These are phyloP conservation scores for Andrographis paniculata DNA, from an alignment of 305 asterid species.

Conservation along the genomic window DNA sequence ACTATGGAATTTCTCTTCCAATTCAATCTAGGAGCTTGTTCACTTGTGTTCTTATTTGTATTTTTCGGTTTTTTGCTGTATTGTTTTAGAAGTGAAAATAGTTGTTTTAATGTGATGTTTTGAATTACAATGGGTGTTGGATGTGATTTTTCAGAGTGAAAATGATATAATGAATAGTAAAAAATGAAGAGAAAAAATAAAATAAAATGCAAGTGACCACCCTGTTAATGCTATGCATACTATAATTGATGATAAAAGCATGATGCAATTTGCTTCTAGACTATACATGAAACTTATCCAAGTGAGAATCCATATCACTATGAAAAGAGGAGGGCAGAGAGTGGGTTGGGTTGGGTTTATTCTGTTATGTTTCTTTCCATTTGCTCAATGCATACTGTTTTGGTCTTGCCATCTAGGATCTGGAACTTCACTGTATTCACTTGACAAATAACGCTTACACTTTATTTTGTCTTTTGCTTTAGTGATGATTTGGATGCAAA, in stretches of 20 bases:
- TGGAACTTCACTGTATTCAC: conserved; percentile 7
- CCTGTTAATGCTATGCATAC: background rate
- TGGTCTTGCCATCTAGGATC: conserved; percentile 13
- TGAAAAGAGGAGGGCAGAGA: conserved; percentile 1
- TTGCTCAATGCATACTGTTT: conserved; percentile 9
- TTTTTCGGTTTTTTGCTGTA: too few relatives aligned
- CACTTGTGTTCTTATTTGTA: conserved; percentile 5
- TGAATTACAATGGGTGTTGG: too few relatives aligned
- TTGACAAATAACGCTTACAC: conserved; percentile 14
- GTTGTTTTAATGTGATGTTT: too few relatives aligned
- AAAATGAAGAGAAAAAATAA: too few relatives aligned
- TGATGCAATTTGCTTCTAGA: background rate
- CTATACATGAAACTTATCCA: conserved; percentile 4
- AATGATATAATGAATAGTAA: too few relatives aligned
- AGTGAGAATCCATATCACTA: conserved; percentile 5
- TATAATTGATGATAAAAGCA: background rate
- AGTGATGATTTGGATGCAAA: conserved; percentile 73
- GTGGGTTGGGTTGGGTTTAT: conserved; percentile 2
- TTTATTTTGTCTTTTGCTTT: conserved; percentile 20
- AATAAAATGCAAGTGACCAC: too few relatives aligned
- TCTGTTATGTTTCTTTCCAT: conserved; percentile 2
- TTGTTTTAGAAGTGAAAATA: too few relatives aligned
- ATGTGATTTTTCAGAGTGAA: too few relatives aligned
- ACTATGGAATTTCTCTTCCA: too few relatives aligned
- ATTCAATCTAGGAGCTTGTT: too few relatives aligned